Conservation (phyloP, 441 rosid genomes). For the Biscutella laevigata region DNA sequence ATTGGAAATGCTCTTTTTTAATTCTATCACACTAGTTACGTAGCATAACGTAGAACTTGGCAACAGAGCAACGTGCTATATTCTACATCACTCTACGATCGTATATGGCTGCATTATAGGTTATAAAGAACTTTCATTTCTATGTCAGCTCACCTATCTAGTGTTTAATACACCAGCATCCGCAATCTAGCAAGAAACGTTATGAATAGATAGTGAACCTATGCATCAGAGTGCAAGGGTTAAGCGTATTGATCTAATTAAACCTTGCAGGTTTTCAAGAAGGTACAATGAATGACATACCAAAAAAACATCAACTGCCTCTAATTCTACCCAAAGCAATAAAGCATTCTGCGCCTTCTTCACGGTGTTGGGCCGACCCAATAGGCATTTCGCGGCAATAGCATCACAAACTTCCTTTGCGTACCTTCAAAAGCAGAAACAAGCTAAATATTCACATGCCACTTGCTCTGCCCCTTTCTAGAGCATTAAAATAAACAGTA, state of each 20-base stretch:
- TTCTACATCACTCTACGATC: neutral
- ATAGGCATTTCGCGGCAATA: conserved; percentile 79
- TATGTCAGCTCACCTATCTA: too few species aligned
- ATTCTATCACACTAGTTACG: neutral
- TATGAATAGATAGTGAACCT: neutral
- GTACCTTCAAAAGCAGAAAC: conserved; percentile 40
- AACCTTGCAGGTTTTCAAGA: conserved; percentile 6
- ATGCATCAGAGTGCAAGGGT: neutral
- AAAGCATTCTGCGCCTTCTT: conserved; percentile 91
- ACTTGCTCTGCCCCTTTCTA: neutral
- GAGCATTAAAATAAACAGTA: neutral
- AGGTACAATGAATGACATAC: conserved; percentile 33
- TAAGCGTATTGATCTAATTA: neutral
- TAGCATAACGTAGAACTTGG: neutral
- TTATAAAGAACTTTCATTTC: neutral
- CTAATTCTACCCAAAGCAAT: conserved; percentile 97
- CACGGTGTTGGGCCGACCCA: conserved; percentile 91
- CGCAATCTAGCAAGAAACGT: too few species aligned
- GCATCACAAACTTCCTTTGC: conserved; percentile 97
- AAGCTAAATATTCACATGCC: conserved; percentile 12
- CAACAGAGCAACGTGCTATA: neutral
- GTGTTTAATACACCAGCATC: conserved; percentile 1
- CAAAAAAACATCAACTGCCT: conserved; percentile 88
- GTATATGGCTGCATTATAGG: conserved; percentile 10
- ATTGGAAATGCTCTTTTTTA: conserved; percentile 4